Conservation (phyloP, 768 basidiomycete genomes). For the Suillus discolor region DNA sequence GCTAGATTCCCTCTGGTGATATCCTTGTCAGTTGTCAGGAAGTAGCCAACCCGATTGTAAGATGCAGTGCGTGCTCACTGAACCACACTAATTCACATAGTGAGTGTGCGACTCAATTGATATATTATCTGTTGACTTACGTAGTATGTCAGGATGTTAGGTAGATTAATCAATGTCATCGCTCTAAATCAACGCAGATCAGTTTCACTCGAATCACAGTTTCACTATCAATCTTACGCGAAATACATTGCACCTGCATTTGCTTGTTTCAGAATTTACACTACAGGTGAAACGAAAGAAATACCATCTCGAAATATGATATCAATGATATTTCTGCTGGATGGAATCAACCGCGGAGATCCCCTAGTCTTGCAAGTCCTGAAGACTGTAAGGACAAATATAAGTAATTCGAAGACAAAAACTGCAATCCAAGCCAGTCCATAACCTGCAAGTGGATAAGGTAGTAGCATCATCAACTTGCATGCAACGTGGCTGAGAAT, state of each 20-base stretch:
- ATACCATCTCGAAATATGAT: slow-evolving; percentile 55
- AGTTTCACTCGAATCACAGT: neutral
- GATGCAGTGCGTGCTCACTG: neutral
- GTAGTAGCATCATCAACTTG: neutral
- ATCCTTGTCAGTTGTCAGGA: slow-evolving; percentile 32
- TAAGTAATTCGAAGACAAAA: slow-evolving; percentile 50
- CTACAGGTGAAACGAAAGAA: slow-evolving; percentile 3
- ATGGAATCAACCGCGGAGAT: slow-evolving; percentile 24
- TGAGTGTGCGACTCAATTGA: neutral
- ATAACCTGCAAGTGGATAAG: slow-evolving; percentile 20
- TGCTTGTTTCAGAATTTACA: neutral
- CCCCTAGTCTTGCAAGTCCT: slow-evolving; percentile 43
- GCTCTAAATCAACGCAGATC: neutral
- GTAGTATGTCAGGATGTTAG: neutral
- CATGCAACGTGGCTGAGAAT: neutral
- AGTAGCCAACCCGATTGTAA: neutral
- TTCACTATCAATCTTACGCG: slow-evolving; percentile 43
- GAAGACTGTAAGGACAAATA: slow-evolving; percentile 48
- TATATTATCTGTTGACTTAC: neutral
- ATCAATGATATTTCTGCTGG: slow-evolving; percentile 38
- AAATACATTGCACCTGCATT: slow-evolving; percentile 56
- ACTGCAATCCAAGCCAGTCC: slow-evolving; percentile 53
- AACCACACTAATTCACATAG: neutral
- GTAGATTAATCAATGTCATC: neutral
- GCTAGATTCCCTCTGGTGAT: slow-evolving; percentile 49